These are phyloP conservation scores for Sordariomycetes sp. DNA, from an alignment of 2,329 filamentous ascomycete genomes.

Conservation along the genomic window DNA sequence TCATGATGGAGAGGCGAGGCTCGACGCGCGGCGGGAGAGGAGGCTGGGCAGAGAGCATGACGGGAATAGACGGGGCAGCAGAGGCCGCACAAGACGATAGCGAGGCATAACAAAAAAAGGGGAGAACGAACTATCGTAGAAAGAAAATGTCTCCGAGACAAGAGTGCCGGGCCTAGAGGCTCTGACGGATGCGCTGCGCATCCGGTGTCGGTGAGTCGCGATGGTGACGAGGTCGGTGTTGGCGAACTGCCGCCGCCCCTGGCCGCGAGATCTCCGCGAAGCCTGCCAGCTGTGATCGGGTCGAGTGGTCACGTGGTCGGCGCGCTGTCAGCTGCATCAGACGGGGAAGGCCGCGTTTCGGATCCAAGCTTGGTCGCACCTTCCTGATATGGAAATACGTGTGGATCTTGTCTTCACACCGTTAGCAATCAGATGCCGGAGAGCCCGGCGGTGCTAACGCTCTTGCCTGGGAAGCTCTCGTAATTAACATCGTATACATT, in stretches of 20 bases:
- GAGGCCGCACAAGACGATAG: neutral
- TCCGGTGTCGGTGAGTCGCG: neutral
- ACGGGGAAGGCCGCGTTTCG: neutral
- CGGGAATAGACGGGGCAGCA: neutral
- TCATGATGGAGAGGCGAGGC: neutral
- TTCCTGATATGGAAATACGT: neutral
- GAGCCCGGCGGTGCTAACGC: no score
- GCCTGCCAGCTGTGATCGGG: constrained; percentile 2
- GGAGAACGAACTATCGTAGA: constrained; percentile 9
- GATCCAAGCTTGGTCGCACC: neutral
- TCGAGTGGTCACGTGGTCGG: neutral
- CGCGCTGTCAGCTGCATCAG: neutral
- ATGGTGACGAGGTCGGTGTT: neutral
- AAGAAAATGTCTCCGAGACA: neutral
- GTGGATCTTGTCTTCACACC: neutral
- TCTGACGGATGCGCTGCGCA: neutral
- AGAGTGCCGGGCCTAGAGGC: neutral
- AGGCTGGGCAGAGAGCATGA: constrained; percentile 1
- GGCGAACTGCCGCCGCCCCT: neutral
- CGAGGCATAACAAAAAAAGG: constrained; percentile 4
- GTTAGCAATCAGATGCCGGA: no score
- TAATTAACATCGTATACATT: no score
- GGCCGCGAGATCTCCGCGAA: neutral
- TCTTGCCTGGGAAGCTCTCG: no score
- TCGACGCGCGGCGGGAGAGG: neutral